Conservation (phyloP, 1,139 yeast species). For the Yamadazyma jaroonii region DNA sequence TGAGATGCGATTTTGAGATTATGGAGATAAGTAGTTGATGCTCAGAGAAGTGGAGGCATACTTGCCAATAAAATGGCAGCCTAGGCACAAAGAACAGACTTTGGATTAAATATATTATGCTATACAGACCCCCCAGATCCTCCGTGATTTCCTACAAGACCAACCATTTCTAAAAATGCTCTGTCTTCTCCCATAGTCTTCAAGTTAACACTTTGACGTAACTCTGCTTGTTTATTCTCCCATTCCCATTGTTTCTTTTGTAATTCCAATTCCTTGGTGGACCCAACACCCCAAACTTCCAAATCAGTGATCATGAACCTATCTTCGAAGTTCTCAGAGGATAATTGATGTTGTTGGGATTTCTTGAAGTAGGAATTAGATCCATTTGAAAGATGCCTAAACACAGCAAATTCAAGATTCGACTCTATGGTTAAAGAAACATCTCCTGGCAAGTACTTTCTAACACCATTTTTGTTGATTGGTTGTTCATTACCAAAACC, state of each 20-base stretch:
- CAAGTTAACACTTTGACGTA: conserved; percentile 68
- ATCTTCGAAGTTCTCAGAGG: conserved; percentile 55
- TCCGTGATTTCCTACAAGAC: conserved; percentile 70
- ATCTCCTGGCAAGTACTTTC: conserved; percentile 54
- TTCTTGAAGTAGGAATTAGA: conserved; percentile 24
- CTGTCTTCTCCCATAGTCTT: conserved; percentile 73
- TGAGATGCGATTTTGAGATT: conserved; percentile 4
- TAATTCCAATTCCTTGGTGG: conserved; percentile 68
- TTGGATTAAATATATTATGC: no score
- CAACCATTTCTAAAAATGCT: conserved; percentile 88
- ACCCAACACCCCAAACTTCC: conserved; percentile 93
- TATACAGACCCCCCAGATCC: conserved; percentile 49
- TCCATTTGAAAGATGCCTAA: conserved; percentile 54
- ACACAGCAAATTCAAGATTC: conserved; percentile 75
- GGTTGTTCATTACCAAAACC: conserved; percentile 80
- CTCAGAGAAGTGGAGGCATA: no score
- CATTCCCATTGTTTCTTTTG: conserved; percentile 83
- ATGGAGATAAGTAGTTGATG: no score
- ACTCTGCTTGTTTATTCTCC: conserved; percentile 84
- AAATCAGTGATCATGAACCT: conserved; percentile 69
- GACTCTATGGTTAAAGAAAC: conserved; percentile 78
- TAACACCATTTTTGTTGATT: conserved; percentile 38
- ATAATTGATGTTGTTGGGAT: conserved; percentile 20
- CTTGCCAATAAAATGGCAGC: no score
- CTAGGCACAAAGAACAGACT: no score